Base-by-base conservation (phyloP, 1,139 yeast species). In the Taiozyma sp. region DNA sequence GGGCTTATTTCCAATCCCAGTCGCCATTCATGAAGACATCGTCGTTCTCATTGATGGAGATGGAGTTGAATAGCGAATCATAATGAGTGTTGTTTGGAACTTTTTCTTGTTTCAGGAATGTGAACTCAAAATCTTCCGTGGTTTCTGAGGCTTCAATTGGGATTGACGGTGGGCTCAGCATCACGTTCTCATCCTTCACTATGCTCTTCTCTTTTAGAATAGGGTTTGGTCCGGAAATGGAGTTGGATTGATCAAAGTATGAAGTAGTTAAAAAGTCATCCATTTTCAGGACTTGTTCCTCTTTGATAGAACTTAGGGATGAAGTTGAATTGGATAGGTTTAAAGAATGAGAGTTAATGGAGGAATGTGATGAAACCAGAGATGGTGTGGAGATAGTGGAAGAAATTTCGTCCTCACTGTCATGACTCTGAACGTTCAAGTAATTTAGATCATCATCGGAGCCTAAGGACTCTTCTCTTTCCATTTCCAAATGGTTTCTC, bases 351-450 rank as follows among this genome's bases (percentile, higher is more conserved):
- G 54, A 57, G 30, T 45, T 46, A 14, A 52, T 35, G 3, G 58
- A 56, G 1, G 61, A 50, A 8, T 49, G 47, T 6, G 57, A 53
- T 2, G 58, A 59, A 13, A 55, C 49, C 39, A 59, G 42, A 1
- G 61, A 58, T 4, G 61, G 62, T 6, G 60, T 53, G 2, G 62
- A 60, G 26, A 57, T 54, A 40, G 56, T 56, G 1, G 64, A 61
- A 8, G 53, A 47, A 9, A 45, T 48, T 14, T 60, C 63, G 37
- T 60, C 62, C 11, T 53, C 52, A 30, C 55, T 59, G 43, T 57
- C 56, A 34, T 48, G 47, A 7, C 50, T 48, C 34, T 55, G 53
- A 3, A 44, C 34, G 10, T 39, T 11, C 4, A 44, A 11, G 22
- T 34, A 34, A 10, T 48, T 30, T 4, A 50, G 45, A 10, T 50